Conservation (phyloP, 352 stramenopile species). For the Pythium oligandrum region DNA sequence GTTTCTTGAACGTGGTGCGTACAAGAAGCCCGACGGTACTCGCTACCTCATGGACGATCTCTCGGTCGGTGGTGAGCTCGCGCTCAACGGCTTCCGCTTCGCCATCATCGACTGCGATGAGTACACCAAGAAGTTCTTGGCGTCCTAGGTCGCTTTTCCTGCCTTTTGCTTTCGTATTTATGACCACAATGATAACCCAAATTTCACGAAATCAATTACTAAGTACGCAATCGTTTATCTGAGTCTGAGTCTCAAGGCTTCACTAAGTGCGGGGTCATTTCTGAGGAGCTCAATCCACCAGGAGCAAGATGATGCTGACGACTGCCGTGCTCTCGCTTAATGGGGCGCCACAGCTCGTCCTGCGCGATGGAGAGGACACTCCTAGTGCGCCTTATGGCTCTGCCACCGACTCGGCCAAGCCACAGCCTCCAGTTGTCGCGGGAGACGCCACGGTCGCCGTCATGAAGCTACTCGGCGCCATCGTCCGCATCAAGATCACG, state of each 20-base stretch:
- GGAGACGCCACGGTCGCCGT: slow-evolving; percentile 44
- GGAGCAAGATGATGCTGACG: slow-evolving; percentile 5
- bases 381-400: neutral
- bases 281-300: too few species aligned
- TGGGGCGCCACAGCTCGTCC: slow-evolving; percentile 34
- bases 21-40: slow-evolving; percentile 57
- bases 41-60: slow-evolving; percentile 61
- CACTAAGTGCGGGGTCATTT: too few species aligned
- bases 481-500: slow-evolving; percentile 62
- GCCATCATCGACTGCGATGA: slow-evolving; percentile 75
- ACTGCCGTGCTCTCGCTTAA: slow-evolving; percentile 57
- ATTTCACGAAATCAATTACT: too few species aligned
- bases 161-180: too few species aligned
- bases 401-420: neutral
- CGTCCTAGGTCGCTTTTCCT: slow-evolving; percentile 19
- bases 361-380: slow-evolving; percentile 23
- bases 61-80: slow-evolving; percentile 44
- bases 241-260: too few species aligned
- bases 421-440: slow-evolving; percentile 17
- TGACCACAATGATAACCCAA: too few species aligned
- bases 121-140: slow-evolving; percentile 81
- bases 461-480: slow-evolving; percentile 52
- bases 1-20: slow-evolving; percentile 75
- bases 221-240: too few species aligned
- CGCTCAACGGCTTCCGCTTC: slow-evolving; percentile 70